Percentiles rank a stretch among this genome's conserved stretches.
These are phyloP conservation scores for Pseudopithomyces chartarum DNA, from an alignment of 2,329 filamentous ascomycete species.

Conservation along the genomic window DNA sequence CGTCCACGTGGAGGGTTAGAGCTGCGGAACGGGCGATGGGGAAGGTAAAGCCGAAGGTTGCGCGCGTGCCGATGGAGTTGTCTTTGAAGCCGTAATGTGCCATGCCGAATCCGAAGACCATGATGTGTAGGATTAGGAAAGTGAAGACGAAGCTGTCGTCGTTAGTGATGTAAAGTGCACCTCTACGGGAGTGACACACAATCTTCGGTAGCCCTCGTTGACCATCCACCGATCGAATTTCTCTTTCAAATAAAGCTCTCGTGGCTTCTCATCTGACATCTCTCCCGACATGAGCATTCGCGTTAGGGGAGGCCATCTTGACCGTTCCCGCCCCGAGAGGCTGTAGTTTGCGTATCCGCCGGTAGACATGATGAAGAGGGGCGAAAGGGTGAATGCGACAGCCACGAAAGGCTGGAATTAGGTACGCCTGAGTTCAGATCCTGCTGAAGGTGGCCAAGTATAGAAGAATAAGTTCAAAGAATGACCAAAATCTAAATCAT, in stretches of 20 bases:
- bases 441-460: slow-evolving; percentile 44
- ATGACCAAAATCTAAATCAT: slow-evolving; percentile 34
- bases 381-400: slow-evolving; percentile 10
- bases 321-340: slow-evolving; percentile 62
- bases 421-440: slow-evolving; percentile 43
- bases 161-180: slow-evolving; percentile 29
- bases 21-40: slow-evolving; percentile 77
- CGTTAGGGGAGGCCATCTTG: slow-evolving; percentile 81
- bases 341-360: slow-evolving; percentile 31
- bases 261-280: slow-evolving; percentile 75
- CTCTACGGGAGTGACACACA: slow-evolving; percentile 59
- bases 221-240: slow-evolving; percentile 88
- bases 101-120: slow-evolving; percentile 81
- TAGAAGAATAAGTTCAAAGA: slow-evolving; percentile 31
- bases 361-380: slow-evolving; percentile 30
- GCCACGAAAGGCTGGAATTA: slow-evolving; percentile 24
- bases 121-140: slow-evolving; percentile 73
- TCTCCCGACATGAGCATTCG: slow-evolving; percentile 83
- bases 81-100: slow-evolving; percentile 80
- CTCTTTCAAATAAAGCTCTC: slow-evolving; percentile 70
- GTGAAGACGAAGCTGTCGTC: slow-evolving; percentile 71
- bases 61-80: slow-evolving; percentile 68
- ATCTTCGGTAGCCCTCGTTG: slow-evolving; percentile 80
- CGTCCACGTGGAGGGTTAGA: slow-evolving; percentile 79
- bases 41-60: slow-evolving; percentile 75